Evolutionary conservation across 371 early-diverging fungal species (phyloP), one percentile per base, ranked within the genome.

Genomic region (Batrachochytrium dendrobatidis): DNA sequence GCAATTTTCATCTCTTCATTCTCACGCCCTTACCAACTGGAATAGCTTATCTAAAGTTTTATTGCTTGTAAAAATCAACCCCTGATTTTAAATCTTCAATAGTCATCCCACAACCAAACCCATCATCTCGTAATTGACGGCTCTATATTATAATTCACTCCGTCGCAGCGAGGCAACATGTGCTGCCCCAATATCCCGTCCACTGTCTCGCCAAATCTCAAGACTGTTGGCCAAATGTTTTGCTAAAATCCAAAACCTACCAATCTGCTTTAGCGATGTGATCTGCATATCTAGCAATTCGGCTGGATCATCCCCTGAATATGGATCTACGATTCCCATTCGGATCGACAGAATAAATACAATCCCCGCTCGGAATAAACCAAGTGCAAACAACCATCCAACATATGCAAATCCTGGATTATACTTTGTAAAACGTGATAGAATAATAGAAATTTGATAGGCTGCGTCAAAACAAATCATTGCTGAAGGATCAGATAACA

Each of bases 151-250:
- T 26, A 45, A 3, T 12, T 45, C 46, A 26, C 5, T 5, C 46
- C 12, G 20, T 12, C 46, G 46, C 46, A 45, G 46, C 46, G 46
- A 45, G 46, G 46, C 46, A 5, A 45, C 46, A 45, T 45, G 46
- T 3, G 46, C 46, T 24, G 46, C 24, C 6, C 46, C 46, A 12
- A 45, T 45, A 20, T 12, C 3, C 5, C 3, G 46, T 26, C 24
- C 4, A 26, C 46, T 45, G 46, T 45, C 12, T 45, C 12, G 46
- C 46, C 46, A 45, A 7, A 12, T 45, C 46, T 5, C 3, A 5
- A 45, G 46, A 26, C 46, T 45, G 46, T 45, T 45, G 6, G 46
- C 46, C 3, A 45, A 26, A 12, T 45, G 46, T 26, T 45, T 45
- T 3, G 24, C 46, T 26, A 45, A 12, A 5, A 45, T 26, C 46